phyloP scores from a whole-genome alignment of 495 filamentous ascomycete genomes.

The Hypoxylon intermedium region DNA sequence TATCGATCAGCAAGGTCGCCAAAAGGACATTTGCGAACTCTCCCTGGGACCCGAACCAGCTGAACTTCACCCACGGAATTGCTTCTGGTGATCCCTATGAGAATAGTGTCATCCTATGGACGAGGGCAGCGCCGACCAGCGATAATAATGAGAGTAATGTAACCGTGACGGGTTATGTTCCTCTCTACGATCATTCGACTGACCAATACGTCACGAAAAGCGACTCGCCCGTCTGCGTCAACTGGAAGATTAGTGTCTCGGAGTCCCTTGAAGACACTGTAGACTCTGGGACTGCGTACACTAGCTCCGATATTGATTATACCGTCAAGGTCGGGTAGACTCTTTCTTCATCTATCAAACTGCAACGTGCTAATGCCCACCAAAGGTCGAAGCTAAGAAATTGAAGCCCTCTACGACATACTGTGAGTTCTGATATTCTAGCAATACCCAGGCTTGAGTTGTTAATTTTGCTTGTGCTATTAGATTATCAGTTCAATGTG shows the following conservation, averaged over 20 bases:
- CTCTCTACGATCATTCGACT: slow-evolving; percentile 64
- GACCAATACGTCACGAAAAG: slow-evolving; percentile 58
- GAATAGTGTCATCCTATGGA: slow-evolving; percentile 70
- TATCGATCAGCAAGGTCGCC: slow-evolving; percentile 57
- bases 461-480: not conserved
- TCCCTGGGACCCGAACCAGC: slow-evolving; percentile 49
- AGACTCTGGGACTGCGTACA: slow-evolving; percentile 61
- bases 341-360: not conserved
- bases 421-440: slow-evolving; percentile 39
- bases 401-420: slow-evolving; percentile 64
- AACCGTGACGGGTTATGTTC: slow-evolving; percentile 61
- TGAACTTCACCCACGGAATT: slow-evolving; percentile 68
- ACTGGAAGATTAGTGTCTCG: slow-evolving; percentile 54
- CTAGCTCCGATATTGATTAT: slow-evolving; percentile 69
- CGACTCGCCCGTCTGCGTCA: slow-evolving; percentile 65
- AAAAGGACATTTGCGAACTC: slow-evolving; percentile 45
- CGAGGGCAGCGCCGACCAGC: slow-evolving; percentile 59
- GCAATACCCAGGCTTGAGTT: not conserved
- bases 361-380: slow-evolving; percentile 8
- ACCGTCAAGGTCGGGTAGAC: slow-evolving; percentile 62
- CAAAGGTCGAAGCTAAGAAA: slow-evolving; percentile 63
- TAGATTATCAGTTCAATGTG: slow-evolving; percentile 58
- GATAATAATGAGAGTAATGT: slow-evolving; percentile 62
- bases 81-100: slow-evolving; percentile 70
- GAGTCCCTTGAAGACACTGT: slow-evolving; percentile 48